A percentile compares a stretch with the other conserved stretches of the same genome.
These are phyloP conservation scores for Colletotrichum truncatum DNA, from an alignment of 2,329 filamentous ascomycete genomes.

Conservation along the genomic window DNA sequence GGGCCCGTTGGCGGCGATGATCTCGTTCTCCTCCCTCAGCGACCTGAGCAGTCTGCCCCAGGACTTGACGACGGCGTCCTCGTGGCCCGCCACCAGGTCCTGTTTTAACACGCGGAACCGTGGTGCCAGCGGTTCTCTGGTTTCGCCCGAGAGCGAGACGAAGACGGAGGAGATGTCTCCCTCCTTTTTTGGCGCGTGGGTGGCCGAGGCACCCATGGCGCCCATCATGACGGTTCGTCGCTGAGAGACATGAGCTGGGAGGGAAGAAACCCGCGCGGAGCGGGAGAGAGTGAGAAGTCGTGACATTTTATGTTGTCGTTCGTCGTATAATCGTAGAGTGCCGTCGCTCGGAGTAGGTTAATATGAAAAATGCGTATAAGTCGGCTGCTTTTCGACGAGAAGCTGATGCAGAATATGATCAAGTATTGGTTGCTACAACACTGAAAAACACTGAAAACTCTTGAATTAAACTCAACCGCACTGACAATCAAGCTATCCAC, in stretches of 20 bases:
- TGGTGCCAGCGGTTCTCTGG: constrained; percentile 57
- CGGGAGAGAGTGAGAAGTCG: background rate
- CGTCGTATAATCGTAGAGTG: too few species aligned
- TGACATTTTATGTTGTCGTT: background rate
- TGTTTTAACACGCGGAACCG: constrained; percentile 66
- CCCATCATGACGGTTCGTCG: constrained; percentile 22
- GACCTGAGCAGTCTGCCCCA: constrained; percentile 58
- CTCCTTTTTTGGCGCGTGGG: constrained; percentile 53
- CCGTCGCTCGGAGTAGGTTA: too few species aligned
- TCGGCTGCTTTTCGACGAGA: too few species aligned
- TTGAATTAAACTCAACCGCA: too few species aligned
- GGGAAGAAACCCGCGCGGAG: background rate
- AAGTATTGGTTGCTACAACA: too few species aligned
- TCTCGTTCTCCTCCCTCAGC: constrained; percentile 56
- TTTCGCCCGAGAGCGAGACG: constrained; percentile 62
- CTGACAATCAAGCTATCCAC: too few species aligned
- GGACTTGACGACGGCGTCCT: constrained; percentile 54
- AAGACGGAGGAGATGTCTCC: constrained; percentile 72
- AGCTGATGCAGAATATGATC: too few species aligned
- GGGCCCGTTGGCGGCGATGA: constrained; percentile 54
- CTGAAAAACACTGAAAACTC: too few species aligned
- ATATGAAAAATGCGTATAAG: too few species aligned
- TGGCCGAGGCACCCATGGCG: constrained; percentile 5
- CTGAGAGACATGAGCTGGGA: background rate
- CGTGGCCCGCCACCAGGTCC: constrained; percentile 58